A percentile compares a stretch with the other conserved stretches of the same genome.
Conservation (phyloP, 495 filamentous ascomycete genomes). For the Aspergillus heteromorphus region DNA sequence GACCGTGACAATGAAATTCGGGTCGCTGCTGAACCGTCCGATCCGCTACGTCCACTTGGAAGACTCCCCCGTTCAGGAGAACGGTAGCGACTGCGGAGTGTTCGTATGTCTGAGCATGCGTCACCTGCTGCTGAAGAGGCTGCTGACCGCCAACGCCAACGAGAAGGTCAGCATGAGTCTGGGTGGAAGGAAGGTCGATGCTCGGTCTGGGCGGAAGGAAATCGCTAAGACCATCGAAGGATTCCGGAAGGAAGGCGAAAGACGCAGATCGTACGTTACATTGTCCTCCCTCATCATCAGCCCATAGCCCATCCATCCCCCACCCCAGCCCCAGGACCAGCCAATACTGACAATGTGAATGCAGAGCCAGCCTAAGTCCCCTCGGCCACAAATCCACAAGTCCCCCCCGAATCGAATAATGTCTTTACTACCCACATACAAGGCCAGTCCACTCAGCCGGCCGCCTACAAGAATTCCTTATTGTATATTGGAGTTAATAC, state of each 20-base stretch:
- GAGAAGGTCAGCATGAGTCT: slow-evolving; percentile 94
- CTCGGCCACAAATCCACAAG: slow-evolving; percentile 36
- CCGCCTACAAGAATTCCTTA: too few species aligned
- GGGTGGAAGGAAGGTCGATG: slow-evolving; percentile 72
- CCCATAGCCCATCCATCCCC: too few species aligned
- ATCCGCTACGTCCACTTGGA: slow-evolving; percentile 70
- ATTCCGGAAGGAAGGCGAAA: slow-evolving; percentile 75
- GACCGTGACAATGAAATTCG: slow-evolving; percentile 56
- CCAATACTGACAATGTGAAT: background rate
- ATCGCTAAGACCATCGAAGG: slow-evolving; percentile 83
- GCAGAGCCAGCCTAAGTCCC: slow-evolving; percentile 32
- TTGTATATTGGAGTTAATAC: background rate
- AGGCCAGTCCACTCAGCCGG: too few species aligned
- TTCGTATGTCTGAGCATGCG: slow-evolving; percentile 94
- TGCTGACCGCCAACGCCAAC: slow-evolving; percentile 68
- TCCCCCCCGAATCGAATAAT: slow-evolving; percentile 42
- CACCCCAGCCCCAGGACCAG: too few species aligned
- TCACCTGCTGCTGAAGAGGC: slow-evolving; percentile 72
- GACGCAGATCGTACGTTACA: slow-evolving; percentile 65
- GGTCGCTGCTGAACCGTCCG: slow-evolving; percentile 54
- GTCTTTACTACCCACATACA: background rate
- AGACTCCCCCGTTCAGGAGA: slow-evolving; percentile 88
- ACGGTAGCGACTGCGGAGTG: slow-evolving; percentile 89
- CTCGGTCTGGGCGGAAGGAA: slow-evolving; percentile 68
- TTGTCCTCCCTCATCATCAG: background rate